phyloP scores from a whole-genome alignment of 73 alveolate species.

The Diophrys sp. region DNA sequence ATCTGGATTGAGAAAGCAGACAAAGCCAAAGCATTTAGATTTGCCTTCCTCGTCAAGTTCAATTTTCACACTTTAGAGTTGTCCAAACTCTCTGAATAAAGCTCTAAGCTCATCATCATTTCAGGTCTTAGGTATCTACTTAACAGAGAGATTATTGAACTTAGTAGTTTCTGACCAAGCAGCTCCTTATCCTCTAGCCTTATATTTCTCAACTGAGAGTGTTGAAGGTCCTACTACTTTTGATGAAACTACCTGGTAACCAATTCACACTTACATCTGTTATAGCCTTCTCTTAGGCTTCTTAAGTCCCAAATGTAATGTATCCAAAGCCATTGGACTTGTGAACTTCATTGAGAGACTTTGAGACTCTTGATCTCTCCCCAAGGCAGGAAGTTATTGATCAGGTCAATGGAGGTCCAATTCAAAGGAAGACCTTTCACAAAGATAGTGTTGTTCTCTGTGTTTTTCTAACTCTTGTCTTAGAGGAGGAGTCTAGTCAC shows the following conservation, averaged over 20 bases:
- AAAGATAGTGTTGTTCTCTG: slow-evolving; percentile 21
- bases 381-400: slow-evolving; percentile 16
- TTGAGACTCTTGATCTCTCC: slow-evolving; percentile 61
- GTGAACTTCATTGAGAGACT: slow-evolving; percentile 66
- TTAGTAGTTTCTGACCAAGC: not conserved
- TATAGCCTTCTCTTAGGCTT: slow-evolving; percentile 65
- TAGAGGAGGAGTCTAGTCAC: slow-evolving; percentile 46
- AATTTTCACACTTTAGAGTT: slow-evolving; percentile 73
- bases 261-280: slow-evolving; percentile 65
- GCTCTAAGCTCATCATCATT: slow-evolving; percentile 63
- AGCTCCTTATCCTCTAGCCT: slow-evolving; percentile 16
- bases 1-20: too few relatives aligned
- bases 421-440: slow-evolving; percentile 26
- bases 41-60: slow-evolving; percentile 74
- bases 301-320: slow-evolving; percentile 62
- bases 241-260: too few relatives aligned
- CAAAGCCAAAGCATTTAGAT: slow-evolving; percentile 85
- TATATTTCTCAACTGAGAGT: slow-evolving; percentile 49
- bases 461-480: slow-evolving; percentile 5
- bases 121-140: slow-evolving; percentile 59
- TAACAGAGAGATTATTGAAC: slow-evolving; percentile 72
- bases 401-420: slow-evolving; percentile 3
- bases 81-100: slow-evolving; percentile 64
- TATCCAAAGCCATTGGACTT: slow-evolving; percentile 77
- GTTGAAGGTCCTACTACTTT: too few relatives aligned